A percentile compares a stretch with the other conserved stretches of the same genome.
These are phyloP conservation scores for Camelina neglecta DNA, from an alignment of 345 rosid genomes.

Conservation along the genomic window DNA sequence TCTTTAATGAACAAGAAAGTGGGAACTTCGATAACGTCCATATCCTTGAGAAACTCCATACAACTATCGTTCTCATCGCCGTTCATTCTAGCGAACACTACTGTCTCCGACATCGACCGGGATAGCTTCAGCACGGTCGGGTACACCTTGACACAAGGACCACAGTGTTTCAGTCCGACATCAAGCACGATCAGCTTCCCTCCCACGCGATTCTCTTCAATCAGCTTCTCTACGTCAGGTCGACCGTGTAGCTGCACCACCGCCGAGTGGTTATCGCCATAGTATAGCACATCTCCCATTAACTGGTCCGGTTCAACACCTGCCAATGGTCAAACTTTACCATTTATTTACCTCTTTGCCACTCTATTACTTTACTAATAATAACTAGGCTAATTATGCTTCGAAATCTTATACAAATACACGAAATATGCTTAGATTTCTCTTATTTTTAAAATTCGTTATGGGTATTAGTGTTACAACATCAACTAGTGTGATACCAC, in stretches of 20 bases:
- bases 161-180: constrained; percentile 87
- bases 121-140: constrained; percentile 87
- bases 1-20: constrained; percentile 86
- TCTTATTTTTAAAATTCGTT: not conserved
- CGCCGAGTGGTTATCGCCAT: constrained; percentile 85
- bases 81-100: constrained; percentile 86
- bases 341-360: constrained; percentile 7
- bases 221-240: constrained; percentile 77
- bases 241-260: constrained; percentile 77
- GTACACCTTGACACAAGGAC: constrained; percentile 96
- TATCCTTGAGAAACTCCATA: constrained; percentile 83
- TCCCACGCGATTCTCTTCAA: constrained; percentile 68
- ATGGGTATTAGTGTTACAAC: not conserved
- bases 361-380: not conserved
- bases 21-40: constrained; percentile 85
- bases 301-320: constrained; percentile 83
- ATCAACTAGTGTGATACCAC: not conserved
- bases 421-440: not conserved
- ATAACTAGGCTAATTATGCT: no score
- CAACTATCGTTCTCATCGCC: constrained; percentile 97
- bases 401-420: no score
- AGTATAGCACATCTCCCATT: constrained; percentile 88
- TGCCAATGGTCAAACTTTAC: constrained; percentile 10
- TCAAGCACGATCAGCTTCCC: constrained; percentile 81
- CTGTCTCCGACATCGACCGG: constrained; percentile 71